Conservation (phyloP, 2,329 filamentous ascomycete genomes). For the Fusarium virguliforme region DNA sequence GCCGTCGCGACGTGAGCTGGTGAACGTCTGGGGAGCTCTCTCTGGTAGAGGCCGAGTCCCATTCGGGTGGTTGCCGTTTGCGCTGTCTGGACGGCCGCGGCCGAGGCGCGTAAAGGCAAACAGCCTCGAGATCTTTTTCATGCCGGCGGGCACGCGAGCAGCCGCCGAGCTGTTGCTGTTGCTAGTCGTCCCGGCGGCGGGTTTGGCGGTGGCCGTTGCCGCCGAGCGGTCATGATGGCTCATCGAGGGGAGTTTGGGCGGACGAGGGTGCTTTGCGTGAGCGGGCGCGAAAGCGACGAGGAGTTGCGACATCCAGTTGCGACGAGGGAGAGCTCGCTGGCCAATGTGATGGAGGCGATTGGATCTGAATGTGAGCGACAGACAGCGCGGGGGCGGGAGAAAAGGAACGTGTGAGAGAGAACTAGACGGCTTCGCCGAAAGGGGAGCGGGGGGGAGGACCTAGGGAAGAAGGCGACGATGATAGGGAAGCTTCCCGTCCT, state of each 20-base stretch:
- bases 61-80: conserved; percentile 41
- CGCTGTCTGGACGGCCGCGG: conserved; percentile 48
- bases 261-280: conserved; percentile 35
- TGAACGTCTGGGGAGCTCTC: conserved; percentile 54
- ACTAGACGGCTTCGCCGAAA: conserved; percentile 41
- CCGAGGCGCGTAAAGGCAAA: conserved; percentile 54
- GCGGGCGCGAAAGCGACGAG: conserved; percentile 38
- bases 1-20: conserved; percentile 55
- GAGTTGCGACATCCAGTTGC: conserved; percentile 39
- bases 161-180: conserved; percentile 37
- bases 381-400: conserved; percentile 30
- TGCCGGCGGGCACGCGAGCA: conserved; percentile 43
- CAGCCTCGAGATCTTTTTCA: conserved; percentile 59
- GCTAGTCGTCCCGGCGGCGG: conserved; percentile 30
- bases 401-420: conserved; percentile 6
- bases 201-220: conserved; percentile 43
- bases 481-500: conserved; percentile 1
- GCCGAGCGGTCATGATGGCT: conserved; percentile 50
- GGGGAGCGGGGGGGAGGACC: conserved; percentile 16
- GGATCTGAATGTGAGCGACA: not conserved
- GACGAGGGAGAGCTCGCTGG: conserved; percentile 14
- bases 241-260: conserved; percentile 38
- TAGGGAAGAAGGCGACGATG: conserved; percentile 12
- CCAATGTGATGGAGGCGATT: not conserved
- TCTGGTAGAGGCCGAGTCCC: conserved; percentile 44